Percentiles rank a stretch among this genome's conserved stretches.
Conservation (phyloP, 352 stramenopile genomes). For the Globisporangium yorkense region DNA sequence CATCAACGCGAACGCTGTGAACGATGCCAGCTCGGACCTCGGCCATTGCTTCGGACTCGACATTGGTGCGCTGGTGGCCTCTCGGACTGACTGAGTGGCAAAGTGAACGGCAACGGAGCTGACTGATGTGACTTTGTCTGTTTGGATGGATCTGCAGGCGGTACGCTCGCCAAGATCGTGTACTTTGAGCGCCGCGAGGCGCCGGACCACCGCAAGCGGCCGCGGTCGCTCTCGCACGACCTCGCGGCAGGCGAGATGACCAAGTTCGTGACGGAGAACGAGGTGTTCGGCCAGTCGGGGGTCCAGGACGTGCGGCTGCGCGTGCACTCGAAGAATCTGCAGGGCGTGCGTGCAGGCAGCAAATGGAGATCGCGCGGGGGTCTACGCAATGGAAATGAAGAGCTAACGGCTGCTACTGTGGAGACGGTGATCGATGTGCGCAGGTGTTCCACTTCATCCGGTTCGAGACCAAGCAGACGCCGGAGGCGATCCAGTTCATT, state of each 20-base stretch:
- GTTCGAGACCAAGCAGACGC: constrained; percentile 75
- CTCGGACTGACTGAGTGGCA: neutral
- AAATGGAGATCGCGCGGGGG: too few species aligned
- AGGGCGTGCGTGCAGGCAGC: constrained; percentile 49
- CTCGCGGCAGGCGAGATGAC: constrained; percentile 79
- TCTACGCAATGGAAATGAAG: too few species aligned
- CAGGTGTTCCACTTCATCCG: constrained; percentile 95
- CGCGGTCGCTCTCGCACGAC: constrained; percentile 70
- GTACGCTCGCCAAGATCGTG: constrained; percentile 93
- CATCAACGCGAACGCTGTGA: neutral
- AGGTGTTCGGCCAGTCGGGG: constrained; percentile 71
- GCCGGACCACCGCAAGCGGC: constrained; percentile 43
- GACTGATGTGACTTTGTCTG: constrained; percentile 16
- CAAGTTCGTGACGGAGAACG: constrained; percentile 77
- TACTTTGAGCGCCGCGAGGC: constrained; percentile 88
- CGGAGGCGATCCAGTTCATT: constrained; percentile 74
- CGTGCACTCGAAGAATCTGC: constrained; percentile 83
- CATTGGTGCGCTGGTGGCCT: constrained; percentile 36
- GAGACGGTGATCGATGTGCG: neutral
- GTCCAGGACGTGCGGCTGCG: constrained; percentile 88
- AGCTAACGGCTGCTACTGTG: too few species aligned
- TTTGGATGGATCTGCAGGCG: constrained; percentile 35
- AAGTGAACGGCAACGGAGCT: neutral
- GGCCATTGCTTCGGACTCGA: constrained; percentile 82
- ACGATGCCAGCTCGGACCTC: constrained; percentile 59